Evolutionary conservation across 495 filamentous ascomycete genomes (phyloP), one percentile per base, ranked within the genome.

Genomic region (Penicillium samsonianum): DNA sequence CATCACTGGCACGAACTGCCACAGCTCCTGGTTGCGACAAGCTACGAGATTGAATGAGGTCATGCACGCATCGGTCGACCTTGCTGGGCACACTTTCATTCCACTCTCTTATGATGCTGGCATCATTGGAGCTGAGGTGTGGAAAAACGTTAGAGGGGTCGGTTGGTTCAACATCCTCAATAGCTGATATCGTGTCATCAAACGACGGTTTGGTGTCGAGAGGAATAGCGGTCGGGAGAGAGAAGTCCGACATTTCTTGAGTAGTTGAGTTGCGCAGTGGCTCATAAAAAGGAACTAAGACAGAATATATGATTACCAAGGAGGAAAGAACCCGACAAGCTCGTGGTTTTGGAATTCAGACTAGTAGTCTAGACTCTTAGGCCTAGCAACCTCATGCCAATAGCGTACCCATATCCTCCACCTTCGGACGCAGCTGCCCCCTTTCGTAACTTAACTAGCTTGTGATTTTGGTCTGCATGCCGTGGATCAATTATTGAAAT

Each of bases 1-100:
- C 64, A 50, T 67, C 58, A 44, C 62, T 52, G 22, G 64, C 51
- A 45, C 31, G 19, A 1, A 67, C 35, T 10, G 61, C 61, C 3
- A 43, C 17, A n/a, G 57, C 38, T 19, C 31, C 44, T 9, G 57
- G 57, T 41, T 73, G 66, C 8, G 60, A 28, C 26, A 28, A 28
- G 26, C 26, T 20, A 10, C 40, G 40, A 20, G 2, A 42, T 6
- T 42, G 40, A 17, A 42, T 20, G n/a, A 42, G 40, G 8, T 42
- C 40, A 20, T 42, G 40, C 40, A 42, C 40, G 8, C 40, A 42
- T 20, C 9, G 40, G 17, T 42, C 8, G 3, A 42, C 17, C 17
- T 20, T 17, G 2, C 3, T 10, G 2, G 40, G 40, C 2, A 42
- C 12, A 42, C 0, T 17, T 20, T 10, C 8, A 20, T 42, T 42